Conservation (phyloP, 768 basidiomycete genomes). For the Pulveroboletus ravenelii region DNA sequence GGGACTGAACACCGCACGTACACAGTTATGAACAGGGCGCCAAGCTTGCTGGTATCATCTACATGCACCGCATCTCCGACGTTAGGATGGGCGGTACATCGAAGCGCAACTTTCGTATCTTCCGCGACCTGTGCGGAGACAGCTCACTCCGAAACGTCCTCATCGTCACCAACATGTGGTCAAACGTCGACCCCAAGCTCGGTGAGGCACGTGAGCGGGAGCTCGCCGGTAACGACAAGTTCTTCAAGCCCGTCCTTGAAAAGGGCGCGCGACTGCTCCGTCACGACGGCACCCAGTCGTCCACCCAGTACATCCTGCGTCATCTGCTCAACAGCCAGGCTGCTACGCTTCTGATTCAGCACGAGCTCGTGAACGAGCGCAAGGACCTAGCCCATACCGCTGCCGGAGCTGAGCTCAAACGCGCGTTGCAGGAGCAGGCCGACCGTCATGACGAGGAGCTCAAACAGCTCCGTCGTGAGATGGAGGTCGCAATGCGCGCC, state of each 20-base stretch:
- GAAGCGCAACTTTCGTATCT: conserved; percentile 48
- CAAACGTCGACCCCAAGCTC: conserved; percentile 34
- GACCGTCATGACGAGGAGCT: conserved; percentile 46
- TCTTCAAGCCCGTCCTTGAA: conserved; percentile 50
- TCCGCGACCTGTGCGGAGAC: conserved; percentile 50
- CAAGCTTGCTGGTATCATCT: conserved; percentile 49
- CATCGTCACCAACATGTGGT: conserved; percentile 55
- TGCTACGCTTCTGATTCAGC: conserved; percentile 47
- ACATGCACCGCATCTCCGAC: conserved; percentile 52
- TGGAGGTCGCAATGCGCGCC: conserved; percentile 39
- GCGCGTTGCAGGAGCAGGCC: conserved; percentile 45
- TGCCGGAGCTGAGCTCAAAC: conserved; percentile 49
- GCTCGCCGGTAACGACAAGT: conserved; percentile 37
- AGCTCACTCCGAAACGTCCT: conserved; percentile 45
- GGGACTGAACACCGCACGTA: neutral
- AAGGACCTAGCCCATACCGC: conserved; percentile 47
- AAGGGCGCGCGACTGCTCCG: conserved; percentile 44
- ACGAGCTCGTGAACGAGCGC: conserved; percentile 48
- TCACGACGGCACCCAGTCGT: conserved; percentile 37
- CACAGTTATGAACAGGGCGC: conserved; percentile 32
- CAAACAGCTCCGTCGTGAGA: conserved; percentile 41
- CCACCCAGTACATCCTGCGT: conserved; percentile 40
- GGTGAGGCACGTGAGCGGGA: conserved; percentile 44
- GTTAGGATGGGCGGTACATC: conserved; percentile 48
- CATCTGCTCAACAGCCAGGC: conserved; percentile 39